Conservation (phyloP, 108 stramenopile genomes). For the Craspedostauros australis region DNA sequence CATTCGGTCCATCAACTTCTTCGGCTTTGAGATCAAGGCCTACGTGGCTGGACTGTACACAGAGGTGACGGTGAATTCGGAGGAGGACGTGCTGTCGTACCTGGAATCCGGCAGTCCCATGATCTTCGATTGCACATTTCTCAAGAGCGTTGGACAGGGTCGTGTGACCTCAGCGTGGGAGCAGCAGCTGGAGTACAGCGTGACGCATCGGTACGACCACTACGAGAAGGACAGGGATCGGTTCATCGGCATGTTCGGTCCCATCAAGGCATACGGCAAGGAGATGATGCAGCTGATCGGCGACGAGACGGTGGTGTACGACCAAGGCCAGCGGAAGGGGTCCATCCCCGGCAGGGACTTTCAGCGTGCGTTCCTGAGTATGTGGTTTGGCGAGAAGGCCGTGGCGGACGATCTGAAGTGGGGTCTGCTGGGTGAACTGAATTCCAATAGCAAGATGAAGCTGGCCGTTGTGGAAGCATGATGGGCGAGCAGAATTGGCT, state of each 20-base stretch:
- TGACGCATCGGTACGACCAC: constrained; percentile 20
- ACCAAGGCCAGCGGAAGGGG: constrained; percentile 25
- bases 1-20: constrained; percentile 15
- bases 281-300: constrained; percentile 17
- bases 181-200: constrained; percentile 29
- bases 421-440: constrained; percentile 10
- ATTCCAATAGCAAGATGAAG: no score
- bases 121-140: constrained; percentile 28
- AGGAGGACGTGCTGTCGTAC: not conserved
- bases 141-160: constrained; percentile 14
- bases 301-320: constrained; percentile 21
- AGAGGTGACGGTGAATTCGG: no score
- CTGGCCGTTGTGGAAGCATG: no score
- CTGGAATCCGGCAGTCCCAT: constrained; percentile 17
- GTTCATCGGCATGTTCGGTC: constrained; percentile 17
- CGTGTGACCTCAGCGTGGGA: constrained; percentile 22
- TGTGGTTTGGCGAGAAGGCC: constrained; percentile 32
- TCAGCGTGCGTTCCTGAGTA: constrained; percentile 28
- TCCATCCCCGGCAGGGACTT: constrained; percentile 18
- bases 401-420: constrained; percentile 24
- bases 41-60: constrained; percentile 31
- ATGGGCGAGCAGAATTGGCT: no score
- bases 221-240: constrained; percentile 22
- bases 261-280: constrained; percentile 20
- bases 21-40: constrained; percentile 19